These are phyloP conservation scores for Cladosporium sp. DNA, from an alignment of 2,329 filamentous ascomycete genomes.

Conservation along the genomic window DNA sequence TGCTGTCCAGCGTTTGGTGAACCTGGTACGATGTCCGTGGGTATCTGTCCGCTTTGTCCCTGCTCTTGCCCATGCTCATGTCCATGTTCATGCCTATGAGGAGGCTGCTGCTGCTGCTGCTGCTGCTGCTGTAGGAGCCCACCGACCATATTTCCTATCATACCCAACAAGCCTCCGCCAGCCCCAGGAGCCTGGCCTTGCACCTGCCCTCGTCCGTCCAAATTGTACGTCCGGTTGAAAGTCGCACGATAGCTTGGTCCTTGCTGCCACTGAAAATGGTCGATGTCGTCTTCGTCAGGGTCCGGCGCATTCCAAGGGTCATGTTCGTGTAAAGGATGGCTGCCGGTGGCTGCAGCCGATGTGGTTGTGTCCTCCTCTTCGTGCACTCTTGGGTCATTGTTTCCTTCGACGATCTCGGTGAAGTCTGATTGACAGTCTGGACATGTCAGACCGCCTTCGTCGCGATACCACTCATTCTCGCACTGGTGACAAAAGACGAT, in stretches of 20 bases:
- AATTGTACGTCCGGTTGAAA: constrained; percentile 37
- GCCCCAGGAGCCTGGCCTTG: constrained; percentile 20
- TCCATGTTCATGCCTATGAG: constrained; percentile 2
- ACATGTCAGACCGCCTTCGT: constrained; percentile 66
- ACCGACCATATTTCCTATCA: constrained; percentile 20
- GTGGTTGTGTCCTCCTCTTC: constrained; percentile 21
- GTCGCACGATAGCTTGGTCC: constrained; percentile 32
- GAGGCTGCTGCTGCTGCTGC: constrained; percentile 18
- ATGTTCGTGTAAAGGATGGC: constrained; percentile 39
- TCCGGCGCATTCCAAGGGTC: constrained; percentile 49
- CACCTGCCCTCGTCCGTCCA: constrained; percentile 15
- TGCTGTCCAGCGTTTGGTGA: constrained; percentile 10
- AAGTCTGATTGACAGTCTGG: constrained; percentile 74
- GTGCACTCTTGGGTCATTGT: constrained; percentile 7
- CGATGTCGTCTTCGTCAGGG: constrained; percentile 44
- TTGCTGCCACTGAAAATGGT: constrained; percentile 28
- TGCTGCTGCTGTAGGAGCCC: constrained; percentile 15
- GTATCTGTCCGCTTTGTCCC: constrained; percentile 8
- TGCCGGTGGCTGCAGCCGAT: constrained; percentile 19
- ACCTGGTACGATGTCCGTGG: constrained; percentile 14
- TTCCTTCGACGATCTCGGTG: constrained; percentile 64
- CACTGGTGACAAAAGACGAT: constrained; percentile 85
- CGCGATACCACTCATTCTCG: constrained; percentile 72
- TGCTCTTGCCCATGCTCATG: constrained; percentile 1
- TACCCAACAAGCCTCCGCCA: constrained; percentile 36